These are phyloP conservation scores for Mentha longifolia DNA, from an alignment of 257 asterid genomes.

Conservation along the genomic window DNA sequence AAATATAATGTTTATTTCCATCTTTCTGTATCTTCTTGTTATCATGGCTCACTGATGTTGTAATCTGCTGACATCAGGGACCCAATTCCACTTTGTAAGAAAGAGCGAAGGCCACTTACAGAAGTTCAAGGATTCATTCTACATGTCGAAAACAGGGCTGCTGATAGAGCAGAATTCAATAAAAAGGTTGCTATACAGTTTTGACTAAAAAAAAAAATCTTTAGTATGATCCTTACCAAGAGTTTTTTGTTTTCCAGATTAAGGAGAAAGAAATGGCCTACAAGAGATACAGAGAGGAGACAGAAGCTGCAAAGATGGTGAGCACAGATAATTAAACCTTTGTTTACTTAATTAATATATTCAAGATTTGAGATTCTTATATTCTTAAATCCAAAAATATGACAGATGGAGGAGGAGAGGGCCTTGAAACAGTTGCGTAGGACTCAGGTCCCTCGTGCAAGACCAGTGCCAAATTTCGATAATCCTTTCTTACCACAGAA, in stretches of 20 bases:
- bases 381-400: neutral
- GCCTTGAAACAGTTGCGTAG: constrained; percentile 84
- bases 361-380: neutral
- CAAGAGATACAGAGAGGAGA: constrained; percentile 88
- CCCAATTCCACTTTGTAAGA: constrained; percentile 87
- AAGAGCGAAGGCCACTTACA: constrained; percentile 73
- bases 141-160: constrained; percentile 71
- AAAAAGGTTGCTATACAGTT: constrained; percentile 55
- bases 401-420: constrained; percentile 93
- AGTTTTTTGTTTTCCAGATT: constrained; percentile 44
- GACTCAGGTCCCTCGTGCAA: constrained; percentile 82
- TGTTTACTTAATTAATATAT: too few relatives aligned
- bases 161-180: constrained; percentile 83
- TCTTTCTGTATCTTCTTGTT: neutral
- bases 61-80: constrained; percentile 53
- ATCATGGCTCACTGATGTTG: neutral
- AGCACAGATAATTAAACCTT: neutral
- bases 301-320: constrained; percentile 85
- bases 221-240: constrained; percentile 27
- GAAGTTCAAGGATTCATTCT: constrained; percentile 86
- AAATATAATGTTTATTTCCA: neutral
- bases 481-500: constrained; percentile 84
- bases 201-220: too few relatives aligned
- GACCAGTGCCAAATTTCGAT: constrained; percentile 75
- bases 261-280: constrained; percentile 84